phyloP scores from a whole-genome alignment of 768 basidiomycete genomes.

The Hebeloma cylindrosporum region DNA sequence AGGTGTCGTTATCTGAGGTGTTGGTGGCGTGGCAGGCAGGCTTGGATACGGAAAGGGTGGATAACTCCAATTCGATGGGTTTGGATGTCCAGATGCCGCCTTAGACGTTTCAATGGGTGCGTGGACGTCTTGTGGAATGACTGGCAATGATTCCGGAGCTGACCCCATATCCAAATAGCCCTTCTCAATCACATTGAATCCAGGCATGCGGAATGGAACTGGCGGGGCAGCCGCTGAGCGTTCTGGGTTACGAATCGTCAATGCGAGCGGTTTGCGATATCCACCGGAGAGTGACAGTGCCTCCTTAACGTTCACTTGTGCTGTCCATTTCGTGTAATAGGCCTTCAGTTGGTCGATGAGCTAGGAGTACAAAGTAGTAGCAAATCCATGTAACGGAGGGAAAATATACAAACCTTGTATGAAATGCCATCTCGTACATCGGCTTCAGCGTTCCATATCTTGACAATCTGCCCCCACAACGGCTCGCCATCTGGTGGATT shows the following conservation, averaged over 20 bases:
- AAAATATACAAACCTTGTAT: conserved; percentile 12
- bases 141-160: background rate
- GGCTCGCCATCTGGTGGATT: conserved; percentile 8
- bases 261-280: conserved; percentile 4
- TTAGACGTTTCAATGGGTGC: too few species aligned
- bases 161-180: conserved; percentile 6
- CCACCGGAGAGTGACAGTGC: conserved; percentile 12
- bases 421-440: conserved; percentile 8
- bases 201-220: background rate
- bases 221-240: conserved; percentile 3
- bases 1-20: too few species aligned
- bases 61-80: too few species aligned
- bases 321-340: conserved; percentile 16
- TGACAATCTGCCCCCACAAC: conserved; percentile 10
- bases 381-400: background rate
- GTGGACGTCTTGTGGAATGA: background rate
- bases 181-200: background rate
- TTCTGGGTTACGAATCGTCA: conserved; percentile 5
- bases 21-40: too few species aligned
- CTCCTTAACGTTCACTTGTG: conserved; percentile 12
- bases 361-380: conserved; percentile 5
- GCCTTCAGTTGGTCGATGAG: conserved; percentile 15
- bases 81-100: too few species aligned
- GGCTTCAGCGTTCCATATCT: conserved; percentile 15
- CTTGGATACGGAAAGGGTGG: too few species aligned